These are phyloP conservation scores for Dryas drummondii DNA, from an alignment of 306 rosid species.

Conservation along the genomic window DNA sequence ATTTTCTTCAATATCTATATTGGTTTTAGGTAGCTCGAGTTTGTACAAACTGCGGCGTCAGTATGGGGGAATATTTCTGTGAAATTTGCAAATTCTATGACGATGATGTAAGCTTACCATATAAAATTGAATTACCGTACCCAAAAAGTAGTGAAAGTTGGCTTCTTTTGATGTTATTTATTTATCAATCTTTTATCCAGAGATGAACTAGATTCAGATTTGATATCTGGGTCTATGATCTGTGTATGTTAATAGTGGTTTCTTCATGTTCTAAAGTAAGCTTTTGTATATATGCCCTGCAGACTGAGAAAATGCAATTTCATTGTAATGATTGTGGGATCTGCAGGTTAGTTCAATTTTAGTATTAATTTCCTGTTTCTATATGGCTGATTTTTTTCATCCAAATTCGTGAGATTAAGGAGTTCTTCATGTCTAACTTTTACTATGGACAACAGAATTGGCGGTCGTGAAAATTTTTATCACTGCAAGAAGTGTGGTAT, in stretches of 20 bases:
- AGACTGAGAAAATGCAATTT: slow-evolving; percentile 73
- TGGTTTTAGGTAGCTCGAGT: slow-evolving; percentile 67
- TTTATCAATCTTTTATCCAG: background rate
- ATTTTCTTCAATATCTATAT: slow-evolving; percentile 3
- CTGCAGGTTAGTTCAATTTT: slow-evolving; percentile 63
- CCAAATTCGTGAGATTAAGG: slow-evolving; percentile 25
- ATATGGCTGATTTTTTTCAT: background rate
- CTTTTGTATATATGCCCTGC: slow-evolving; percentile 26
- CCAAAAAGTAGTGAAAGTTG: slow-evolving; percentile 1
- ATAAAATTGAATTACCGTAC: background rate
- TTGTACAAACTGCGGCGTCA: slow-evolving; percentile 91
- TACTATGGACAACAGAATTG: slow-evolving; percentile 59
- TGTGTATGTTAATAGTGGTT: slow-evolving; percentile 14
- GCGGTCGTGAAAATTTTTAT: slow-evolving; percentile 74
- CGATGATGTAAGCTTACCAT: slow-evolving; percentile 65
- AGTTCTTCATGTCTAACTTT: slow-evolving; percentile 24
- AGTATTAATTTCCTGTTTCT: background rate
- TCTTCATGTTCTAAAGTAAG: slow-evolving; percentile 19
- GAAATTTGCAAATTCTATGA: slow-evolving; percentile 84
- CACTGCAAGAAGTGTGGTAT: slow-evolving; percentile 96
- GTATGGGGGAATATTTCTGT: slow-evolving; percentile 95
- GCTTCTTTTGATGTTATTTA: slow-evolving; percentile 18
- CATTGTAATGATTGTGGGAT: slow-evolving; percentile 97
- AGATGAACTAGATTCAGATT: slow-evolving; percentile 23
- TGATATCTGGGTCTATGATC: slow-evolving; percentile 6